Base-by-base conservation (phyloP, 768 basidiomycete species). In the Pisolithus albus region DNA sequence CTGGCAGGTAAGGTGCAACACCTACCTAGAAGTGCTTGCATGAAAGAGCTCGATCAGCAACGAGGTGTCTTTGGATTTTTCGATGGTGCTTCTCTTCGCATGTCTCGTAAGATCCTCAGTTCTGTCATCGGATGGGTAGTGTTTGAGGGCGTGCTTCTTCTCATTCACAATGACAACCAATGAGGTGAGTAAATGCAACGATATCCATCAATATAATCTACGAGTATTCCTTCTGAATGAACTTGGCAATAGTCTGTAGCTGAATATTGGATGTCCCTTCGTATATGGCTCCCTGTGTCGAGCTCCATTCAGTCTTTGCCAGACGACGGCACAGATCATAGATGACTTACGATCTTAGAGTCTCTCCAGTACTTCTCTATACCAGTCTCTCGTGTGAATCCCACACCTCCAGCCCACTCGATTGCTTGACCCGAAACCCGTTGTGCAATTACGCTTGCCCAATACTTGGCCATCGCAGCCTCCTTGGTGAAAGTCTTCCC, bases 251-350 rank as follows among this genome's bases (percentile, higher is more conserved):
- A 0, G 96, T 99, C 69, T 94, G 86, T 32, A 97, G 74, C 67
- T 98, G 96, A 52, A 99, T 98, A 66, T 98, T 99, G n/a, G 88
- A 92, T 41, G 95, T 97, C 37, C 95, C 92, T 62, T 93, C 91
- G 60, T 92, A 92, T 48, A 92, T 92, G 2, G 89, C 88, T 24
- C 91, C 89, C 88, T 92, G 52, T 18, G 50, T 50, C 10, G 5
- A 50, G 37, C 37, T 39, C 23, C 52, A 3, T 54, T 56, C 21
- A 59, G 51, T 40, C 32, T 10, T 41, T n/a, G n/a, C 8, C 11
- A 8, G 15, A 23, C 44, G 16, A 6, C 34, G 47, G n/a, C 2
- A 36, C 32, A 18, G 45, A 49, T 1, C 50, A 37, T 4, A 30
- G 19, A 11, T 38, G 34, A 76, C 86, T 72, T 60, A 90, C 90